phyloP scores from a whole-genome alignment of 192 early-diverging fungal genomes.

The Radiomyces spectabilis region DNA sequence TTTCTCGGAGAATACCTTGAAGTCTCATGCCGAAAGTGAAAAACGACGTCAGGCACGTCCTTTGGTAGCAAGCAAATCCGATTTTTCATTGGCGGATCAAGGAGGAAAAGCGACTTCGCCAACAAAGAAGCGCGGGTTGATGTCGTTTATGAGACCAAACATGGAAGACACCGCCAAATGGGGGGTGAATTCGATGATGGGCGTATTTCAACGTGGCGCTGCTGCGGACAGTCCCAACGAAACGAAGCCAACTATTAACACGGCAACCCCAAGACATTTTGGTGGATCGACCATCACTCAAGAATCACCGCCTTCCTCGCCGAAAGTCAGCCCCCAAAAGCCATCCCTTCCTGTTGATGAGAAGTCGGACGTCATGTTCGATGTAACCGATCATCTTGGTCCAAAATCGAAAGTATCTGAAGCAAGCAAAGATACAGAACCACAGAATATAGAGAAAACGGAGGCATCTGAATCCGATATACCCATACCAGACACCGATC shows the following conservation, averaged over 20 bases:
- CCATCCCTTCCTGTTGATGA: background rate
- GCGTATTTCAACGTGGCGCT: constrained; percentile 10
- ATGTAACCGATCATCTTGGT: constrained; percentile 1
- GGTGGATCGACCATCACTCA: constrained; percentile 4
- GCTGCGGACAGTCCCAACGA: background rate
- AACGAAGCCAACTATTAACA: background rate
- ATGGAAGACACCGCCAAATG: constrained; percentile 11
- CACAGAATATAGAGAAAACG: background rate
- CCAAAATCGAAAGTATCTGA: background rate
- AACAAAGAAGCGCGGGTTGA: background rate
- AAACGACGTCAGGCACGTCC: constrained; percentile 12
- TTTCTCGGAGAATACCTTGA: constrained; percentile 21
- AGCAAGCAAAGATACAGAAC: background rate
- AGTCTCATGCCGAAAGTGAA: constrained; percentile 16
- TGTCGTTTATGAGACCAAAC: constrained; percentile 13
- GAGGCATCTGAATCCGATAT: background rate
- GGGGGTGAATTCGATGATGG: constrained; percentile 7
- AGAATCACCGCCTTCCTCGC: constrained; percentile 18
- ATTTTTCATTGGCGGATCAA: too few relatives aligned
- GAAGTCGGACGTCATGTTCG: constrained; percentile 24
- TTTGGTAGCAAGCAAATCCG: background rate
- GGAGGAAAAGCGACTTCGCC: too few relatives aligned
- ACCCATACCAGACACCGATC: constrained; percentile 4
- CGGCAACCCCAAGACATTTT: background rate
- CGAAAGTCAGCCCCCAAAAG: background rate